phyloP scores from a whole-genome alignment of 768 basidiomycete genomes.

The Pleurotus djamor region DNA sequence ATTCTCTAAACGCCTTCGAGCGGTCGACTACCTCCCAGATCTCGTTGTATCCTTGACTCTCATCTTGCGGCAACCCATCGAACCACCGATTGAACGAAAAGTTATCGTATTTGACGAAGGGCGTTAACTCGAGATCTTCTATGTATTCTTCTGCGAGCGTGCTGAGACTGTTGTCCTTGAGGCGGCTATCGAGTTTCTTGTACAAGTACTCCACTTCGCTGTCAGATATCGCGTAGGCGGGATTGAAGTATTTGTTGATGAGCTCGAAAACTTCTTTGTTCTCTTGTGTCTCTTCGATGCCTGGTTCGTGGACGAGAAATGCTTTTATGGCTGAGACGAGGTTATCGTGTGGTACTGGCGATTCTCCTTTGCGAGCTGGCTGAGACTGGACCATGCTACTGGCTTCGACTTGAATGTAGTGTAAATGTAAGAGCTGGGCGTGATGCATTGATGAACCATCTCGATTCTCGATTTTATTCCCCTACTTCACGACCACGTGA shows the following conservation, averaged over 20 bases:
- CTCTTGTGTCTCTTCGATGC: neutral
- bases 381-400: neutral
- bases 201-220: neutral
- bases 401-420: neutral
- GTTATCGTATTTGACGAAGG: neutral
- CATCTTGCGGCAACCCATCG: neutral
- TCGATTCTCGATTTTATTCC: neutral
- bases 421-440: neutral
- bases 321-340: constrained; percentile 2
- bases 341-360: neutral
- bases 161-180: neutral
- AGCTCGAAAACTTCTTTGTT: constrained; percentile 1
- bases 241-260: constrained; percentile 8
- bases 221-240: neutral
- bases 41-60: neutral
- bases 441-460: too few species aligned
- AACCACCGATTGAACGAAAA: neutral
- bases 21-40: neutral
- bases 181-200: constrained; percentile 1
- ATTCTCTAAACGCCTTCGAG: constrained; percentile 1
- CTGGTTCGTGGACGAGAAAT: constrained; percentile 3
- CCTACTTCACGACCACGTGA: neutral
- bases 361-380: neutral
- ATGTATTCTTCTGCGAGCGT: constrained; percentile 3
- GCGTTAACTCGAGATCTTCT: constrained; percentile 1